Evolutionary conservation across 176 grass and related monocot species (phyloP).

Genomic region (Poa annua): DNA sequence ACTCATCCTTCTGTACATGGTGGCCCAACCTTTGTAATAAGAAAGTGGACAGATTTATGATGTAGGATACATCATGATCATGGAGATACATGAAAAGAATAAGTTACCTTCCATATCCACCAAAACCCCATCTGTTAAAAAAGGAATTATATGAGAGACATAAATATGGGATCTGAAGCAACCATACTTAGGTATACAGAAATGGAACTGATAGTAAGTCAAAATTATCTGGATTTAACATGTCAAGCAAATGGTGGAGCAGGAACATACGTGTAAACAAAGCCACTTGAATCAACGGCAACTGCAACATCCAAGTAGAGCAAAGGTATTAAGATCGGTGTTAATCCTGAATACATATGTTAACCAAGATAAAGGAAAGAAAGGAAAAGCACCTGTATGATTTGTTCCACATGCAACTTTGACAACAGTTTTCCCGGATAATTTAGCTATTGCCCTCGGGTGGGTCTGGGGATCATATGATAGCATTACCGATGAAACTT

Average conservation of each 20-base stretch:
- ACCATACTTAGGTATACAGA: conserved; percentile 24
- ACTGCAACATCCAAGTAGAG: conserved; percentile 63
- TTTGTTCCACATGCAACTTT: conserved; percentile 98
- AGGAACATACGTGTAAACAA: conserved; percentile 97
- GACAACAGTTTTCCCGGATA: conserved; percentile 82
- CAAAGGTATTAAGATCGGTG: conserved; percentile 30
- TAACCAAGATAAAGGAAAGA: conserved; percentile 20
- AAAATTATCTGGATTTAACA: conserved; percentile 17
- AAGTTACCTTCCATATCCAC: conserved; percentile 95
- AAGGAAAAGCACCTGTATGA: conserved; percentile 80
- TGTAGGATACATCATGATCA: background rate
- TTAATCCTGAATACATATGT: conserved; percentile 30
- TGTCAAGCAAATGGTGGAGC: conserved; percentile 23
- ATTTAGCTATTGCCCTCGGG: conserved; percentile 73
- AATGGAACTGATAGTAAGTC: conserved; percentile 6
- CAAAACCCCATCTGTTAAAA: conserved; percentile 87
- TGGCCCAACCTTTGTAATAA: conserved; percentile 82
- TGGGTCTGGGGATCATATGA: conserved; percentile 84
- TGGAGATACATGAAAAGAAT: conserved; percentile 26
- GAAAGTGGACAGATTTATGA: background rate
- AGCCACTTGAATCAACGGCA: conserved; percentile 93
- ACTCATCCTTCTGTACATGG: conserved; percentile 96
- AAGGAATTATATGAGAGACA: conserved; percentile 17
- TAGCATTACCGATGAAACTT: conserved; percentile 81
- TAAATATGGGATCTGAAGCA: conserved; percentile 26